These are phyloP conservation scores for Coemansia sp. DNA, from an alignment of 371 early-diverging fungal genomes.

Conservation along the genomic window DNA sequence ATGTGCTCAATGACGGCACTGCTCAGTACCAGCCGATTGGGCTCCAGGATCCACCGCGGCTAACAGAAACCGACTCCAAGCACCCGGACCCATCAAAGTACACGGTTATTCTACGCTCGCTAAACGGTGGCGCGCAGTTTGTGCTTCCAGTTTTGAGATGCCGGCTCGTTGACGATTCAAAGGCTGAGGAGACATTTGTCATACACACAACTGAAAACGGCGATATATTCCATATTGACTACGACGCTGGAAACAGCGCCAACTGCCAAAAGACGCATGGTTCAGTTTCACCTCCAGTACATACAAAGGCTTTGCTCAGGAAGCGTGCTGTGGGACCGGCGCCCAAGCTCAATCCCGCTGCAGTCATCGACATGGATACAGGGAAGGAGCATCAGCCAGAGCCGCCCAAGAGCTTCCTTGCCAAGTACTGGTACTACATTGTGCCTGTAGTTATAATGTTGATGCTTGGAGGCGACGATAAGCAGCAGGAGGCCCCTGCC, in stretches of 20 bases:
- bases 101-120: conserved; percentile 29
- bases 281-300: background rate
- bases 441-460: conserved; percentile 51
- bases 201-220: conserved; percentile 20
- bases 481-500: conserved; percentile 37
- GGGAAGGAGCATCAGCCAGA: conserved; percentile 51
- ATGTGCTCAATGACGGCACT: conserved; percentile 24
- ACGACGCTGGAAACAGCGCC: conserved; percentile 25
- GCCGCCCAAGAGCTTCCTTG: conserved; percentile 52
- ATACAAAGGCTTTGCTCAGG: conserved; percentile 21
- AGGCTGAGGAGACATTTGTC: conserved; percentile 38
- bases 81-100: conserved; percentile 14
- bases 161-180: conserved; percentile 14
- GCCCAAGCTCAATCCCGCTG: conserved; percentile 36
- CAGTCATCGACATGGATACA: conserved; percentile 38
- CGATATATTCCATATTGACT: conserved; percentile 31
- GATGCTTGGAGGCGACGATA: conserved; percentile 48
- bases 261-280: conserved; percentile 17
- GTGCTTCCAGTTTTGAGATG: conserved; percentile 23
- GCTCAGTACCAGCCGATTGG: conserved; percentile 26
- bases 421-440: conserved; percentile 58
- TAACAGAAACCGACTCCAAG: background rate
- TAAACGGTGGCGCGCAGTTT: conserved; percentile 13
- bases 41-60: conserved; percentile 18
- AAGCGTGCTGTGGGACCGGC: conserved; percentile 20